These are phyloP conservation scores for Kazachstania martiniae DNA, from an alignment of 805 yeast genomes.

Conservation along the genomic window DNA sequence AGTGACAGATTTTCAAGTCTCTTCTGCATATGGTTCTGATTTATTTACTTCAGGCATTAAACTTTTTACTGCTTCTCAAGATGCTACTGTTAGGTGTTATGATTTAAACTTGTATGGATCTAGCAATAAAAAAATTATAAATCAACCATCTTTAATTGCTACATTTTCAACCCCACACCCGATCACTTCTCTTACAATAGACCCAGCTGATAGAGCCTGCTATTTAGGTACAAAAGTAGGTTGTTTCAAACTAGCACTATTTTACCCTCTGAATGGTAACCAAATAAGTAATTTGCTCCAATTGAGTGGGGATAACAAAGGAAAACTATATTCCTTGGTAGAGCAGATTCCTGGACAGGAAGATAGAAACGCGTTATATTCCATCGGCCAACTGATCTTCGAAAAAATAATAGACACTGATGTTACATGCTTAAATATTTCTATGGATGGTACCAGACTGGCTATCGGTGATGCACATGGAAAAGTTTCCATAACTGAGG, in stretches of 20 bases:
- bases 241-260: constrained; percentile 17
- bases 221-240: constrained; percentile 67
- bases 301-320: constrained; percentile 34
- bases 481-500: constrained; percentile 54
- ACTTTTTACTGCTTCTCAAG: constrained; percentile 60
- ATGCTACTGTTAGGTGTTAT: constrained; percentile 66
- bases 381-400: constrained; percentile 21
- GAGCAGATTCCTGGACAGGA: constrained; percentile 33
- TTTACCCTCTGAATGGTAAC: constrained; percentile 27
- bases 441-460: constrained; percentile 65
- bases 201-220: constrained; percentile 67
- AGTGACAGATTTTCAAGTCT: constrained; percentile 32
- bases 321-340: constrained; percentile 36
- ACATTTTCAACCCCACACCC: constrained; percentile 62
- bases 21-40: constrained; percentile 35
- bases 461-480: constrained; percentile 72
- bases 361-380: constrained; percentile 12
- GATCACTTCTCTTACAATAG: constrained; percentile 49
- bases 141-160: constrained; percentile 34
- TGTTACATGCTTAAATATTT: constrained; percentile 46
- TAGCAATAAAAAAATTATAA: constrained; percentile 20
- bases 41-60: constrained; percentile 39
- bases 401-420: constrained; percentile 17
- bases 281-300: constrained; percentile 38
- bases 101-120: constrained; percentile 32